Base-by-base conservation (phyloP, 768 basidiomycete species). In the Suillus subalutaceus region DNA sequence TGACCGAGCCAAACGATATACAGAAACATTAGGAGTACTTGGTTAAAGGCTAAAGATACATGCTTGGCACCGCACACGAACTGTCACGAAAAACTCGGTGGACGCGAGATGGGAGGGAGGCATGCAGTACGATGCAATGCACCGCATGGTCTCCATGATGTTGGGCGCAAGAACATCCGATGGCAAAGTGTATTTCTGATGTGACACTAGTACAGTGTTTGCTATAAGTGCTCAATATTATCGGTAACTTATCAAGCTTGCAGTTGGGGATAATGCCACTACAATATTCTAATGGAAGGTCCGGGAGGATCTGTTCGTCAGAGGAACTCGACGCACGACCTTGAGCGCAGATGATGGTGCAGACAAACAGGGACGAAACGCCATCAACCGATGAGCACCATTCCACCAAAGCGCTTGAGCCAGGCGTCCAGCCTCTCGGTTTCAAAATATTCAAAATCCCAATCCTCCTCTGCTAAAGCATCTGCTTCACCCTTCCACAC, bases 321-420 rank as follows among this genome's bases (percentile, higher is more conserved):
- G 30, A 16, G 10, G 53, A 55, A 55, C 30, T 20, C 18, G 32
- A 12, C 12, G n/a, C 10, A 16, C 18, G 2, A n/a, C 32, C 32
- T 35, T n/a, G 20, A 38, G 12, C 20, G 20, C 30, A 30, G 18
- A 30, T 30, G 30, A 20, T 9, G 16, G 2, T 35, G 18, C 5
- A 48, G 10, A 48, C 20, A 48, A 48, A 4, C 4, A 20, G 18
- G 52, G 23, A 52, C 15, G 35, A 56, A 9, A 32, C 18, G 5
- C 12, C 20, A 35, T 56, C 55, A 37, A n/a, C 55, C 55, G 6
- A 5, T 32, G n/a, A 56, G 32, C 12, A 35, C 55, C 55, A 56
- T 56, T 35, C 55, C 55, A 56, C 55, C 55, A 56, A 35, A 56
- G 32, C 18, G 55, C 20, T 56, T 13, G 32, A 56, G 20, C 55